These are phyloP conservation scores for Thalia dealbata DNA, from an alignment of 176 grass and related monocot species.

Conservation along the genomic window DNA sequence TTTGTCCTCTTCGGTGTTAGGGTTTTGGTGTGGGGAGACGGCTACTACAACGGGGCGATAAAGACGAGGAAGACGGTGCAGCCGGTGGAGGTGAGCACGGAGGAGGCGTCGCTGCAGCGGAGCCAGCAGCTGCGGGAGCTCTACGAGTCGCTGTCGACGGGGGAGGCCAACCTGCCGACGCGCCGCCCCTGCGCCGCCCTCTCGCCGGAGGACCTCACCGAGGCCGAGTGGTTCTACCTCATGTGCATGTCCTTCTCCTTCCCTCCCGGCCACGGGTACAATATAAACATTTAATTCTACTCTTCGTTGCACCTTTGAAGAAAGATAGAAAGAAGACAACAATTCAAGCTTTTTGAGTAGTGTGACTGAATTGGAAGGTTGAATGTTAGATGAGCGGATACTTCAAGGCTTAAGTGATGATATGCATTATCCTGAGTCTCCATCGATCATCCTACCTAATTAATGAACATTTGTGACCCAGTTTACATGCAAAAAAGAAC, in stretches of 20 bases:
- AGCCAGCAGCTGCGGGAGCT: slow-evolving; percentile 74
- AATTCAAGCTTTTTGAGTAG: no score
- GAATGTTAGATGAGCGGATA: no score
- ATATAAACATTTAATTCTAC: no score
- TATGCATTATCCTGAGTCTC: no score
- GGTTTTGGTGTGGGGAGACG: slow-evolving; percentile 61
- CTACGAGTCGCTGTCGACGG: slow-evolving; percentile 51
- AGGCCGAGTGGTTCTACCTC: slow-evolving; percentile 96
- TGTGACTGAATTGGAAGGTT: background rate
- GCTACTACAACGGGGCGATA: slow-evolving; percentile 76
- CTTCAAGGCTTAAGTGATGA: no score
- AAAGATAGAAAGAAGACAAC: no score
- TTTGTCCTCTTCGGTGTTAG: no score
- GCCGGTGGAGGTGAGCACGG: slow-evolving; percentile 29
- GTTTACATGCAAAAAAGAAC: no score
- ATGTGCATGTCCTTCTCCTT: slow-evolving; percentile 86
- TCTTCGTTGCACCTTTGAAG: no score
- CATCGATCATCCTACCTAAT: no score
- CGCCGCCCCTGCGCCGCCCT: slow-evolving; percentile 54
- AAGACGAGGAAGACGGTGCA: slow-evolving; percentile 87
- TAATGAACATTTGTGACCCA: no score
- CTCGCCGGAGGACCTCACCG: slow-evolving; percentile 85
- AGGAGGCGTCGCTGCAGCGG: slow-evolving; percentile 34
- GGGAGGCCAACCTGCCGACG: slow-evolving; percentile 21
- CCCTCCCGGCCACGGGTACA: slow-evolving; percentile 55